Conservation (phyloP, 306 rosid genomes). For the Cucumis melo region DNA sequence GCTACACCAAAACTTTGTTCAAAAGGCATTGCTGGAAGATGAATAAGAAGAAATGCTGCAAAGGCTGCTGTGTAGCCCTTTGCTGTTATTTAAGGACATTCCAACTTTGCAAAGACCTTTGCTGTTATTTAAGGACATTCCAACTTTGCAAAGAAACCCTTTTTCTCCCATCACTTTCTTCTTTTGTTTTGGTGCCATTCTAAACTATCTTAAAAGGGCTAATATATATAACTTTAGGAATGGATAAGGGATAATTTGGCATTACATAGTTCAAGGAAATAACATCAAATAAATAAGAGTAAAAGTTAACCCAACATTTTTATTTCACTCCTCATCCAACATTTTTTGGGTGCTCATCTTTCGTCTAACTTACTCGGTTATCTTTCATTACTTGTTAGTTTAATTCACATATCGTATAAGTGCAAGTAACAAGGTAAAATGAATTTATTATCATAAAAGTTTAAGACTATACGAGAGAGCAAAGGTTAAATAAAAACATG, state of each 20-base stretch:
- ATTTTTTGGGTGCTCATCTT: too few relatives aligned
- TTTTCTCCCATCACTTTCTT: not conserved
- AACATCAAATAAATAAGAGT: not conserved
- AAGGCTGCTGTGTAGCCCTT: not conserved
- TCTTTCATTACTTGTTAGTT: too few relatives aligned
- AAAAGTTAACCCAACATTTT: not conserved
- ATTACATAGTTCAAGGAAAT: not conserved
- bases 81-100: conserved; percentile 2
- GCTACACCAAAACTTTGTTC: not conserved
- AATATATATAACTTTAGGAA: too few relatives aligned
- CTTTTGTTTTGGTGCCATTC: not conserved
- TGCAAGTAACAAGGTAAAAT: too few relatives aligned
- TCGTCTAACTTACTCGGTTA: too few relatives aligned
- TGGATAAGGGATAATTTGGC: not conserved
- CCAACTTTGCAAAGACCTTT: not conserved
- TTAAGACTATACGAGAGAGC: too few relatives aligned
- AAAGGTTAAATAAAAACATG: too few relatives aligned
- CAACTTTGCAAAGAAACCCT: not conserved
- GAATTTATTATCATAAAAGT: too few relatives aligned
- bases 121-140: conserved; percentile 3
- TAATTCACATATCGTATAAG: too few relatives aligned
- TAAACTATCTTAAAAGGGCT: not conserved
- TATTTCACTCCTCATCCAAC: too few relatives aligned
- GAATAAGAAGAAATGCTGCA: not conserved
- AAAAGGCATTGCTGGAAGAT: not conserved